Evolutionary conservation across 257 asterid genomes (phyloP).

Genomic region (Anisodus acutangulus): DNA sequence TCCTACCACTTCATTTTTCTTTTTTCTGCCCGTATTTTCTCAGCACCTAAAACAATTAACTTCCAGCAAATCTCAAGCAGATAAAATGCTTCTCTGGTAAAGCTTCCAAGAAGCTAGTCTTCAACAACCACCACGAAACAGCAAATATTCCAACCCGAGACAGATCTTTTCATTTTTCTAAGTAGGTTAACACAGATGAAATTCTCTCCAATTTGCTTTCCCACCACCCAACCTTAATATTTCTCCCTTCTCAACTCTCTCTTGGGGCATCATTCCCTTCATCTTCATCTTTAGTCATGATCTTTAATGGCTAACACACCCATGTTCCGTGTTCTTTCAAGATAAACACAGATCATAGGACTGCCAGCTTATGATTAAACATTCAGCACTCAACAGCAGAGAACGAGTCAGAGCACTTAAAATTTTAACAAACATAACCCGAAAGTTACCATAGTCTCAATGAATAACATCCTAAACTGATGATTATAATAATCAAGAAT

Average conservation of each 20-base stretch:
- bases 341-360: conserved; percentile 8
- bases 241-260: conserved; percentile 23
- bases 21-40: not conserved
- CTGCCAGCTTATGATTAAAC: conserved; percentile 4
- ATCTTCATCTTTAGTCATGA: not conserved
- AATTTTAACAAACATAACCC: conserved; percentile 1
- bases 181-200: not conserved
- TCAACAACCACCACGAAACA: not conserved
- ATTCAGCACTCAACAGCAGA: conserved; percentile 8
- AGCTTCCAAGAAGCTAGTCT: conserved; percentile 6
- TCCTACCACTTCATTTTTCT: not conserved
- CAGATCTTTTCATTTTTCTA: not conserved
- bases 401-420: not conserved
- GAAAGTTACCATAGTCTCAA: not conserved
- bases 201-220: conserved; percentile 1
- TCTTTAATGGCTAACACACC: not conserved
- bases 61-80: not conserved
- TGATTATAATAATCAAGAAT: not conserved
- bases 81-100: not conserved
- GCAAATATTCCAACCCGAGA: not conserved
- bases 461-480: not conserved
- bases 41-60: not conserved
- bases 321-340: not conserved
- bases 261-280: not conserved
- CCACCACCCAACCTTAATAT: not conserved